A percentile compares a stretch with the other conserved stretches of the same genome.
These are phyloP conservation scores for Diversispora eburnea DNA, from an alignment of 192 early-diverging fungal genomes.

Conservation along the genomic window DNA sequence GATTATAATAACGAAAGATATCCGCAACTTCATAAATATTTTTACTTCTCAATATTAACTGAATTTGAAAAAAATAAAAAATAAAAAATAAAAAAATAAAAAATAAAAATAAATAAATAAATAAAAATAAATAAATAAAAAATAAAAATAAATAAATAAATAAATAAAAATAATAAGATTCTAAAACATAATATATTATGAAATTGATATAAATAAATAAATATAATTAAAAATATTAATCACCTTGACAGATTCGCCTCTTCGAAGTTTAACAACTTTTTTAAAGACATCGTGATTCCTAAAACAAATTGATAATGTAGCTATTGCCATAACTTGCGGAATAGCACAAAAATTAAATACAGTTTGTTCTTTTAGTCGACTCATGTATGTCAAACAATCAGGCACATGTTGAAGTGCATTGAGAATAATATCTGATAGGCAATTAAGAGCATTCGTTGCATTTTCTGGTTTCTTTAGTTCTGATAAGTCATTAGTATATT, in stretches of 20 bases:
- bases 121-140: too few relatives aligned
- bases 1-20: constrained; percentile 57
- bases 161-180: too few relatives aligned
- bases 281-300: constrained; percentile 78
- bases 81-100: too few relatives aligned
- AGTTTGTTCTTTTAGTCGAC: constrained; percentile 66
- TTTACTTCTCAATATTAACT: constrained; percentile 54
- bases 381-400: constrained; percentile 83
- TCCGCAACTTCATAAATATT: constrained; percentile 52
- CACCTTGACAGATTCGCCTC: constrained; percentile 73
- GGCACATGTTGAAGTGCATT: constrained; percentile 85
- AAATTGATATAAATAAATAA: too few relatives aligned
- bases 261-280: constrained; percentile 88
- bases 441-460: constrained; percentile 61
- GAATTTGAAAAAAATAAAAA: neutral
- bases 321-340: constrained; percentile 99
- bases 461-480: constrained; percentile 70
- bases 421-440: constrained; percentile 83
- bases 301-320: constrained; percentile 81
- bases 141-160: neutral
- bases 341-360: constrained; percentile 96
- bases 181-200: too few relatives aligned
- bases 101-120: too few relatives aligned
- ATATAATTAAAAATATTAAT: constrained; percentile 20
- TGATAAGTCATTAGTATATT: constrained; percentile 70